Base-by-base conservation (phyloP, 2,329 filamentous ascomycete species). In the Sporothrix protearum region DNA sequence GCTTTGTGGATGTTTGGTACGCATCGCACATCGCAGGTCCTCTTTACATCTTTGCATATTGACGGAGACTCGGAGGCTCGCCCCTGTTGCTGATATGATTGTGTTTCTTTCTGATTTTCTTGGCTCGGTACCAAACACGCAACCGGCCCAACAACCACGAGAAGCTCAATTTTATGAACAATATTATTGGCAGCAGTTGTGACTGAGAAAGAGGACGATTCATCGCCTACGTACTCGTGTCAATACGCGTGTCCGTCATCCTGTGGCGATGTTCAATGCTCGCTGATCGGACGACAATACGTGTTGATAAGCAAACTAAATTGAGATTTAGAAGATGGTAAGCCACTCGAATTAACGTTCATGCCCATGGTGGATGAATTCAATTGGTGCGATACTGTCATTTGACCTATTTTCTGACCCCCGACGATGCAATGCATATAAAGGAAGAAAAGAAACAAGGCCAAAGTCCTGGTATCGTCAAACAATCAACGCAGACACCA, bases 221-320 rank as follows among this genome's bases (percentile, higher is more conserved):
- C n/a, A n/a, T n/a, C n/a, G n/a, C n/a, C n/a, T n/a, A n/a, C n/a
- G n/a, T n/a, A n/a, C 39, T 36, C 9, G 16, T 1, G n/a, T 63
- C 25, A 25, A 63, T 63, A 36, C 59, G 7, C n/a, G 10, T 19
- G 25, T n/a, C 47, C 61, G 61, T 64, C 61, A 47, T 45, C 61
- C 61, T 47, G 61, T 64, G 61, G 61, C 61, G 16, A 47, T 64
- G 61, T n/a, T 47, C 10, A 64, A 64, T 64, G 61, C 22, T 61
- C 6, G 30, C 14, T 22, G 57, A 61, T 39, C 33, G 19, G 57
- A 19, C 2, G 33, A 12, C 28, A 6, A 39, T 39, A 25, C 1
- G 14, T 22, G 2, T 6, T 25, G n/a, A 39, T 16, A 14, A 14
- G 47, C 9, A 6, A 10, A 19, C 3, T 39, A 47, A 47, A 64